Conservation (phyloP, 1,284 basidiomycete species). For the Apiotrichum domesticum region DNA sequence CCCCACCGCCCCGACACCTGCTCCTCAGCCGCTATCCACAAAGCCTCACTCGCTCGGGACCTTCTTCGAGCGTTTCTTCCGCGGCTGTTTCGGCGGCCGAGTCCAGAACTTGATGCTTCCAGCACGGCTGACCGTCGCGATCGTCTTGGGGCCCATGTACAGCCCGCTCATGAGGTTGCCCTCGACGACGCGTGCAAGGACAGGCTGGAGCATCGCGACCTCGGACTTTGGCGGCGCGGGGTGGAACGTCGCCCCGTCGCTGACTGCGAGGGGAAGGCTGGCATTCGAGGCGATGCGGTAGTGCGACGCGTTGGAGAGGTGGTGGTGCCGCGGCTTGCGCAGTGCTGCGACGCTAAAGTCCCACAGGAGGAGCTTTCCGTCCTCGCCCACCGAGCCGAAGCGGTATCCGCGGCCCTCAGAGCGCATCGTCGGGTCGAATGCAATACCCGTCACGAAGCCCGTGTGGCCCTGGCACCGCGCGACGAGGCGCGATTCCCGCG, state of each 20-base stretch:
- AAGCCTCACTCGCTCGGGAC: neutral
- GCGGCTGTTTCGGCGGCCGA: constrained; percentile 51
- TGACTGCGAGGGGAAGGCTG: constrained; percentile 55
- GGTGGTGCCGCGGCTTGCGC: constrained; percentile 44
- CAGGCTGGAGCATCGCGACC: constrained; percentile 82
- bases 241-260: constrained; percentile 60
- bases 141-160: constrained; percentile 62
- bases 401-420: constrained; percentile 82
- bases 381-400: constrained; percentile 88
- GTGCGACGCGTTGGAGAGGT: constrained; percentile 28
- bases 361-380: constrained; percentile 91
- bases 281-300: constrained; percentile 39
- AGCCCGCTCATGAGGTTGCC: constrained; percentile 65
- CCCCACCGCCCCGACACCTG: neutral
- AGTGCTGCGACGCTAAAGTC: constrained; percentile 66
- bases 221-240: constrained; percentile 81
- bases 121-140: constrained; percentile 67
- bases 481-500: constrained; percentile 85
- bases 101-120: constrained; percentile 78
- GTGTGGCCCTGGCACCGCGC: constrained; percentile 95
- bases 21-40: neutral
- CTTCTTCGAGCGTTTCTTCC: constrained; percentile 6
- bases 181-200: constrained; percentile 72
- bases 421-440: constrained; percentile 73
- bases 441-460: constrained; percentile 81